Evolutionary conservation across 202 grass and related monocot genomes (phyloP).

Genomic region (Schoenoplectus tabernaemontani): DNA sequence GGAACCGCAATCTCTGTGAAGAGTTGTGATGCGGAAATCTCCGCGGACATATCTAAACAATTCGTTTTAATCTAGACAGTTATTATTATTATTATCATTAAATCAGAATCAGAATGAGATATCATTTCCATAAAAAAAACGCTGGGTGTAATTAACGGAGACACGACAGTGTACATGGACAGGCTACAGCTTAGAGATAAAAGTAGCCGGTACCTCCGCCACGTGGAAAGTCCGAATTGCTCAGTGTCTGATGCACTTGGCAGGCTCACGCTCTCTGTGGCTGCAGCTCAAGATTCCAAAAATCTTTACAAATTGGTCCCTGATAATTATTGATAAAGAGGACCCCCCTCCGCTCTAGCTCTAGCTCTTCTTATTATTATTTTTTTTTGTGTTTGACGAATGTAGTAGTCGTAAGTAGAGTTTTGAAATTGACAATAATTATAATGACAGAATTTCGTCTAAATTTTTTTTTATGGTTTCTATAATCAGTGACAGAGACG

Average conservation of each 20-base stretch:
- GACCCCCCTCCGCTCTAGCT: neutral
- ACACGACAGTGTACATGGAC: neutral
- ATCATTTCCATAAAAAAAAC: too few species aligned
- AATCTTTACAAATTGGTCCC: neutral
- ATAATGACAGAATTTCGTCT: too few species aligned
- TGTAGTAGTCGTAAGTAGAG: neutral
- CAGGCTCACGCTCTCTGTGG: constrained; percentile 1
- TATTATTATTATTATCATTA: too few species aligned
- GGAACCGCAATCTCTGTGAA: too few species aligned
- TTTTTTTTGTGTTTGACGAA: neutral
- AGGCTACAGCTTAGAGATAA: too few species aligned
- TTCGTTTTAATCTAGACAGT: too few species aligned
- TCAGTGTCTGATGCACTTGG: neutral
- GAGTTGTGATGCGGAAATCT: neutral
- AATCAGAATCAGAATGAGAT: too few species aligned
- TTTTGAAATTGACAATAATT: too few species aligned
- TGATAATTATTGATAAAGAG: neutral
- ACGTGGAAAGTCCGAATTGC: neutral
- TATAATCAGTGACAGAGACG: too few species aligned
- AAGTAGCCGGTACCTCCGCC: neutral
- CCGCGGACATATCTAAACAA: neutral
- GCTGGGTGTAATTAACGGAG: neutral
- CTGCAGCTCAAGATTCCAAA: neutral
- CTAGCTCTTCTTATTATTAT: neutral
- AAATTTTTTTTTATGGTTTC: too few species aligned